phyloP scores from a whole-genome alignment of 1,139 yeast genomes.

The Magnusiomyces tetraspermus region DNA sequence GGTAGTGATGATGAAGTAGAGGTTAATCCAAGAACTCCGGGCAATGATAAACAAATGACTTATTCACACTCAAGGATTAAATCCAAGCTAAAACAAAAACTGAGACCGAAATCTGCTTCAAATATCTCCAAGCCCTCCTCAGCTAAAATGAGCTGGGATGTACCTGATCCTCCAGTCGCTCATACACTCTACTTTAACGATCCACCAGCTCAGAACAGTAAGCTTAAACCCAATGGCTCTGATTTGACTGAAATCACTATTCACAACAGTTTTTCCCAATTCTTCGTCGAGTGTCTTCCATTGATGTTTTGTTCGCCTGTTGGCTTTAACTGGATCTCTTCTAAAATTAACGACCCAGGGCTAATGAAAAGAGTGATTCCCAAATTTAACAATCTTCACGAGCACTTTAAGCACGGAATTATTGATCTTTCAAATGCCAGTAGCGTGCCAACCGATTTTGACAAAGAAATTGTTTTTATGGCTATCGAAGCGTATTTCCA shows the following conservation, averaged over 20 bases:
- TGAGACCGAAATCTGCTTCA: no score
- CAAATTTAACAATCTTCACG: background rate
- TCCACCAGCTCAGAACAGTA: background rate
- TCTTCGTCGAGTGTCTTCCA: background rate
- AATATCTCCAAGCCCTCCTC: no score
- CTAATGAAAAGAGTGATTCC: background rate
- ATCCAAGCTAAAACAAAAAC: no score
- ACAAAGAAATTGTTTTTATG: slow-evolving; percentile 1
- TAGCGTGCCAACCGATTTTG: background rate
- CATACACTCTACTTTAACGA: background rate
- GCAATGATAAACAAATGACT: no score
- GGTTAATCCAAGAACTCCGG: no score
- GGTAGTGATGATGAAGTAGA: slow-evolving; percentile 8
- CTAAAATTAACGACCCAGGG: background rate
- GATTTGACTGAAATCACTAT: background rate
- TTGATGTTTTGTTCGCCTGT: background rate
- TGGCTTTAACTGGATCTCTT: slow-evolving; percentile 2
- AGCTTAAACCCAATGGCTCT: background rate
- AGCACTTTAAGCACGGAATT: background rate
- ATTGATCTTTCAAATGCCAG: background rate
- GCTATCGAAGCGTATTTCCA: background rate
- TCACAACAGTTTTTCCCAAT: slow-evolving; percentile 2
- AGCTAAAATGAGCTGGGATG: no score
- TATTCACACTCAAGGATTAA: no score
- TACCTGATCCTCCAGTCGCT: no score